A percentile compares a stretch with the other conserved stretches of the same genome.
Evolutionary conservation across 306 rosid species (phyloP).

Genomic region (Rosa multiflora): DNA sequence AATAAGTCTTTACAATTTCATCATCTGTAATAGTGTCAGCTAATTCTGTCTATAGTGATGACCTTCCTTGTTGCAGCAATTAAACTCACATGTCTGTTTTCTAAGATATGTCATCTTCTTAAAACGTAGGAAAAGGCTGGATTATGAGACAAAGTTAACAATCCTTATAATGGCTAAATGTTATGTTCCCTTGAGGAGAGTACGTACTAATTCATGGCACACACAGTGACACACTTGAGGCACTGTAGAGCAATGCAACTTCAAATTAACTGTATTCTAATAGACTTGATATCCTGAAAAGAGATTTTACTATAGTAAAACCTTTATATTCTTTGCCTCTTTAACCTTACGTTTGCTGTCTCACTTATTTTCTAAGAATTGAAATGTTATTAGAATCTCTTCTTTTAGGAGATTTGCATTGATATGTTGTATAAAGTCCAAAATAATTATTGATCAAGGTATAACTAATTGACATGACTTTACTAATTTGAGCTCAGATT

Average conservation of each 20-base stretch:
- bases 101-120: not conserved
- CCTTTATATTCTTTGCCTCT: not conserved
- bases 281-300: not conserved
- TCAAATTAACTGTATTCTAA: not conserved
- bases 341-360: not conserved
- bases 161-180: not conserved
- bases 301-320: not conserved
- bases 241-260: not conserved
- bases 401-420: not conserved
- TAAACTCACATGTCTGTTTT: not conserved
- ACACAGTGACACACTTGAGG: not conserved
- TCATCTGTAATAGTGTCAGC: no score
- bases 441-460: not conserved
- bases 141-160: not conserved
- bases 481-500: not conserved
- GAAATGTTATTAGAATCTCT: not conserved
- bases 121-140: not conserved
- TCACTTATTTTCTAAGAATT: not conserved
- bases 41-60: not conserved
- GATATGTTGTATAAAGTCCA: not conserved
- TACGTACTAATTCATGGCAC: not conserved
- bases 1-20: no score
- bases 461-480: not conserved
- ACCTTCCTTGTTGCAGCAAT: not conserved
- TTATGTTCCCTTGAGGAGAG: not conserved